Evolutionary conservation across 208 protist species (phyloP).

Genomic region (Trypanosoma boissoni): DNA sequence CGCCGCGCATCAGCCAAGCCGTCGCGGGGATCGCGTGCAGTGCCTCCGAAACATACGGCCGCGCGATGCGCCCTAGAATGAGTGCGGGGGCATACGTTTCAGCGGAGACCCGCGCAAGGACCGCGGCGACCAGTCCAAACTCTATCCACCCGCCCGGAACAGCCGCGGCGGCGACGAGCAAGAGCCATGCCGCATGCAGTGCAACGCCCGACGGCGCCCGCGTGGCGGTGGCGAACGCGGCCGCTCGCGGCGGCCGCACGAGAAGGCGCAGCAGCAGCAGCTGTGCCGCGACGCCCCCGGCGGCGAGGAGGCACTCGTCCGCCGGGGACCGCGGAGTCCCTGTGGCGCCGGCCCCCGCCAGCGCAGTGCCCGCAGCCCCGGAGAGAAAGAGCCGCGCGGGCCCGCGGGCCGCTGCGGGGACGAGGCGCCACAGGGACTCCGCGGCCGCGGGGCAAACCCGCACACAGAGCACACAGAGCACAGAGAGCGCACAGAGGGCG

Average conservation of each 20-base stretch:
- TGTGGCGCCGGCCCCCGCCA: conserved; percentile 26
- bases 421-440: background rate
- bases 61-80: conserved; percentile 45
- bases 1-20: conserved; percentile 9
- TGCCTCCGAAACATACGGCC: conserved; percentile 35
- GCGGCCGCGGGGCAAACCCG: too few relatives aligned
- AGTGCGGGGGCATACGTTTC: conserved; percentile 51
- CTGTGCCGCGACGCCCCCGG: conserved; percentile 42
- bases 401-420: conserved; percentile 4
- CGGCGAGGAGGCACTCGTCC: conserved; percentile 52
- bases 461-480: too few relatives aligned
- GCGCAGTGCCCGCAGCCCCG: conserved; percentile 38
- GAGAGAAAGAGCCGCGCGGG: conserved; percentile 27
- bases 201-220: background rate
- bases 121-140: conserved; percentile 39
- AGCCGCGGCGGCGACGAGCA: conserved; percentile 42
- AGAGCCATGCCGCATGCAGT: conserved; percentile 28
- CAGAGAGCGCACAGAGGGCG: conserved; percentile 2
- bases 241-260: conserved; percentile 33
- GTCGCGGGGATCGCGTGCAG: background rate
- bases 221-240: conserved; percentile 7
- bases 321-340: conserved; percentile 11
- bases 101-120: conserved; percentile 36
- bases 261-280: conserved; percentile 46
- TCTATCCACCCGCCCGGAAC: conserved; percentile 54